Conservation (phyloP, 352 stramenopile genomes). For the Pythium rishiriense region DNA sequence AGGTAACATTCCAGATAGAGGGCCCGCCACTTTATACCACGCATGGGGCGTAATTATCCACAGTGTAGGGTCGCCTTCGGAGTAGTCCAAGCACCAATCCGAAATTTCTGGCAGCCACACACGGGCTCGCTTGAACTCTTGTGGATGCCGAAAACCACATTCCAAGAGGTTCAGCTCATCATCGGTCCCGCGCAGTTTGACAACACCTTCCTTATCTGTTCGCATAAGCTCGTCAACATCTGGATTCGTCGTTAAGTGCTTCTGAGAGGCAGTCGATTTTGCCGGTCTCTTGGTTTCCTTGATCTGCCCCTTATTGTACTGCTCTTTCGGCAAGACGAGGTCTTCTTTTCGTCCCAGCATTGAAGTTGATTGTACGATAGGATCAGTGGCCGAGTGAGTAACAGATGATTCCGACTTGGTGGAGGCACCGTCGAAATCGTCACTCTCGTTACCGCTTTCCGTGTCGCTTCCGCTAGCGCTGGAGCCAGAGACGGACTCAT, state of each 20-base stretch:
- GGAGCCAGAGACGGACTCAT: slow-evolving; percentile 37
- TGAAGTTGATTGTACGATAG: slow-evolving; percentile 4
- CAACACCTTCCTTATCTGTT: slow-evolving; percentile 50
- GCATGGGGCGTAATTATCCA: slow-evolving; percentile 83
- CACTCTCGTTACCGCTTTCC: slow-evolving; percentile 61
- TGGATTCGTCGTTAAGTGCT: slow-evolving; percentile 39
- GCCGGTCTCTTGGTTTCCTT: slow-evolving; percentile 11
- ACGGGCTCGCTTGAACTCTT: slow-evolving; percentile 55
- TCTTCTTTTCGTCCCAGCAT: neutral
- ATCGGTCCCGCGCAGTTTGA: slow-evolving; percentile 47
- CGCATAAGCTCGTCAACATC: slow-evolving; percentile 80
- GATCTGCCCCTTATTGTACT: neutral
- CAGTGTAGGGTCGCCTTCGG: slow-evolving; percentile 78
- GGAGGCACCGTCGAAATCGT: slow-evolving; percentile 18
- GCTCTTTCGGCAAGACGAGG: neutral
- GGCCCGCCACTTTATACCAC: slow-evolving; percentile 87
- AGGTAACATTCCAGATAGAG: slow-evolving; percentile 71
- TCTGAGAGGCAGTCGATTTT: slow-evolving; percentile 6
- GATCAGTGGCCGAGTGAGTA: neutral
- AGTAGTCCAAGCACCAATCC: slow-evolving; percentile 88
- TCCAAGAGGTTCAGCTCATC: slow-evolving; percentile 82
- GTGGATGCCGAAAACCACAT: slow-evolving; percentile 74
- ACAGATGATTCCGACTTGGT: slow-evolving; percentile 1
- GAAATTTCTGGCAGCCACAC: slow-evolving; percentile 86
- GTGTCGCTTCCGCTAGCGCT: slow-evolving; percentile 42